Evolutionary conservation across 768 basidiomycete genomes (phyloP), one percentile per base, ranked within the genome.

Genomic region (Melanogaster broomeanus): DNA sequence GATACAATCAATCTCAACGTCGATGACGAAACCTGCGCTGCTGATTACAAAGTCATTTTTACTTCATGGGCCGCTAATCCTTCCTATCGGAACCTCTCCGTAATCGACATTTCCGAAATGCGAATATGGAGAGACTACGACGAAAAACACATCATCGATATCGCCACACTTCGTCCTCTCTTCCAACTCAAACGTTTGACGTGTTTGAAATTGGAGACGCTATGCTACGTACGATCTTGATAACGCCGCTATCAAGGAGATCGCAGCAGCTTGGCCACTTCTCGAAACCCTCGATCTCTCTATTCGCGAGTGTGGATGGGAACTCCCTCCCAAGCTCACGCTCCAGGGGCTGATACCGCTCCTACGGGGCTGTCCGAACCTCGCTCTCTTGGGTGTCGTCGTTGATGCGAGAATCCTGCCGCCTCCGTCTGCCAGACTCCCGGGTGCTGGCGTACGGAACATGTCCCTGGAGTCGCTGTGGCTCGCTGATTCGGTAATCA

Each of bases 1-100:
- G 62, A 64, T 60, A 64, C 65, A 56, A 65, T 65, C 38, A 65
- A 66, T 61, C 62, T 67, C 65, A 65, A 66, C 25, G 45, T 65
- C 45, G 64, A 65, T 45, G 65, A 65, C 46, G 64, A 65, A 62
- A 64, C 62, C 6, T 60, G 60, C 40, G 64, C 64, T 46, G 48
- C 56, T 16, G 60, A 57, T 45, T 65, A 66, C 37, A 43, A 58
- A 6, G 30, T 31, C 41, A 64, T 67, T 12, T 65, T 65, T 34
- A 49, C 57, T 3, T 6, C 41, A 4, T 66, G 65, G 64, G 62
- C 60, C 31, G 44, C 54, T 4, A 55, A 64, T 28, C 62, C 60
- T 0, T 45, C 54, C 3, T 65, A 67, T 19, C 60, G 41, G n/a
- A 57, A 67, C 24, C 2, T 65, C 7, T 64, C 64, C 18, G 48